Base-by-base conservation (phyloP, 805 yeast genomes). In the Starmerella ratchasimensis region DNA sequence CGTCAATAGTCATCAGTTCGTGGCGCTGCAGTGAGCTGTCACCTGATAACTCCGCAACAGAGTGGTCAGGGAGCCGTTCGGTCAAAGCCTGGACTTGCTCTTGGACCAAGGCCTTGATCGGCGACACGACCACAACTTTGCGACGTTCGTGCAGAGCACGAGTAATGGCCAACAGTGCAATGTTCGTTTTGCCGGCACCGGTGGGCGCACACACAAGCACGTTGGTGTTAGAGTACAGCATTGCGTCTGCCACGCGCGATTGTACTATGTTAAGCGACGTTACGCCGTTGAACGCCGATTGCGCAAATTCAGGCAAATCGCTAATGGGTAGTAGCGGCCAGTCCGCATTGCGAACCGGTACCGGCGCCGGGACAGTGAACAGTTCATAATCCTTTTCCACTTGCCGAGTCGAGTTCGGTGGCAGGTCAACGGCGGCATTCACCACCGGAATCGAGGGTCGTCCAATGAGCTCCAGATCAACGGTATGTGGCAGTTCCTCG, bases 171-270 rank as follows among this genome's bases (percentile, higher is more conserved):
- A 90, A 59, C 76, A 90, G 72, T 0, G 99, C 99, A 21, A 90
- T 94, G 55, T 90, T 90, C 17, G 98, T 88, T 56, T 88, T 88
- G 62, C 98, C 98, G 2, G 95, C 95, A 62, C 98, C 98, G 0
- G 98, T 88, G 5, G 98, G 98, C 1, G 98, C 97, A 67, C 97
- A 88, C 48, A 88, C 62, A 14, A 88, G 61, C 28, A 90, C 55
- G 50, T 86, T 88, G 4, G 67, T 66, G 52, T 81, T 90, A 1
- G 70, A 60, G 3, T 66, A 51, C 46, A 88, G 81, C 0, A 94
- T 95, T n/a, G 63, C 53, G 1, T 90, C 90, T 46, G 60, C 82
- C 0, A 86, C 83, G 43, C 70, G 71, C 1, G 94, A 80, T 57
- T 90, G 99, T 13, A 90, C 71, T 37, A 82, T 62, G 56, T 90